phyloP scores from a whole-genome alignment of 495 filamentous ascomycete species.

The Hypoxylon fuscum region DNA sequence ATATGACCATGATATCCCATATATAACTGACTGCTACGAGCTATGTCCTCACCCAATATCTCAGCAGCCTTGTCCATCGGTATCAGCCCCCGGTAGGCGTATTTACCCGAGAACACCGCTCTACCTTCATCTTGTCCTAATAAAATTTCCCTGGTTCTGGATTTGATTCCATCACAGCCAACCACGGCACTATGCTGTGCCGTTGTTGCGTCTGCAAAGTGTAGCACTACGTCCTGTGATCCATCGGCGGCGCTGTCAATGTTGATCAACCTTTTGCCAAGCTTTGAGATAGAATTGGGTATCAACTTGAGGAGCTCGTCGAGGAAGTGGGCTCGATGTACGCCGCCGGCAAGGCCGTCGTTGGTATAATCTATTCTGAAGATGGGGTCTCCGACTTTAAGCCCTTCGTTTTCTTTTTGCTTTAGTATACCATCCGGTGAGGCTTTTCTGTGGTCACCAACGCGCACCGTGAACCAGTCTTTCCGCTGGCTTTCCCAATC shows the following conservation, averaged over 20 bases:
- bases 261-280: conserved; percentile 54
- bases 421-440: conserved; percentile 29
- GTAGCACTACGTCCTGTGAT: conserved; percentile 50
- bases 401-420: conserved; percentile 30
- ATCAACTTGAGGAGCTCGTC: conserved; percentile 66
- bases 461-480: conserved; percentile 37
- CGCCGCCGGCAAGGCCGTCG: conserved; percentile 45
- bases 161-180: conserved; percentile 69
- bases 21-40: conserved; percentile 61
- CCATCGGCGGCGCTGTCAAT: conserved; percentile 42
- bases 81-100: conserved; percentile 63
- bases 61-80: conserved; percentile 61
- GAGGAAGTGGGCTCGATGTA: conserved; percentile 67
- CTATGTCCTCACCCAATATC: conserved; percentile 66
- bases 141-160: conserved; percentile 57
- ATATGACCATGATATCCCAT: conserved; percentile 67
- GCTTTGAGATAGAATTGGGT: conserved; percentile 55
- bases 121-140: conserved; percentile 51
- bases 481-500: conserved; percentile 22
- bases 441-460: conserved; percentile 38
- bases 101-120: conserved; percentile 61
- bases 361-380: conserved; percentile 39
- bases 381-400: conserved; percentile 39
- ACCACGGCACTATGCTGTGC: conserved; percentile 64
- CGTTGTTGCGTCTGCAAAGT: conserved; percentile 64